These are phyloP conservation scores for Penicillium maclennaniae DNA, from an alignment of 495 filamentous ascomycete species.

Conservation along the genomic window DNA sequence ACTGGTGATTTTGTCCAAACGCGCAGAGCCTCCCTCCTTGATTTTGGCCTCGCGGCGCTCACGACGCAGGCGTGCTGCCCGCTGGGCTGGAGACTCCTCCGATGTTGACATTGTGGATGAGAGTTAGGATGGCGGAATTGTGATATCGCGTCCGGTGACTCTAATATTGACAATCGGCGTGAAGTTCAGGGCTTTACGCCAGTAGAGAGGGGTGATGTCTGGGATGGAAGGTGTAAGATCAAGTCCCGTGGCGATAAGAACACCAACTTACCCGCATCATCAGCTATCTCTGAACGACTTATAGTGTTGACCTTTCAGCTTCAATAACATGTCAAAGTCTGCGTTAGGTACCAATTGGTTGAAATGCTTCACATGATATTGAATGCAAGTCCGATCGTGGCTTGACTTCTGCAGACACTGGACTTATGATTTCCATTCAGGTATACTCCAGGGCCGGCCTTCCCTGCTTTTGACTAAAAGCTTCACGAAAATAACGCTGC, in stretches of 20 bases:
- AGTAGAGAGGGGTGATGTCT: slow-evolving; percentile 1
- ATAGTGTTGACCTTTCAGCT: background rate
- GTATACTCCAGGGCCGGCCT: too few relatives aligned
- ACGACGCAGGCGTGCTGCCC: slow-evolving; percentile 79
- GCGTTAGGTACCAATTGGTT: too few relatives aligned
- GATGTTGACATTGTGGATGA: slow-evolving; percentile 29
- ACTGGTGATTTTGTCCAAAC: slow-evolving; percentile 82
- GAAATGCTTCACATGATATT: too few relatives aligned
- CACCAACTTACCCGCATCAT: background rate
- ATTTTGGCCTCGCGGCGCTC: slow-evolving; percentile 90
- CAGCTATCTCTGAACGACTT: background rate
- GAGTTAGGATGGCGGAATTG: background rate
- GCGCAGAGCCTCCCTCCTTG: slow-evolving; percentile 69
- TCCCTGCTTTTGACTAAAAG: too few relatives aligned
- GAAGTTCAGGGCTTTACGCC: background rate
- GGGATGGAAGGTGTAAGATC: slow-evolving; percentile 1
- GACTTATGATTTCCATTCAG: too few relatives aligned
- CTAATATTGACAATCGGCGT: background rate
- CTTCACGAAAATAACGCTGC: too few relatives aligned
- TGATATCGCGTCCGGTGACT: background rate
- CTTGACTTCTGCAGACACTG: too few relatives aligned
- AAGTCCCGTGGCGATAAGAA: slow-evolving; percentile 16
- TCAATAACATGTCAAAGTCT: background rate
- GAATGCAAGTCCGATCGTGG: too few relatives aligned
- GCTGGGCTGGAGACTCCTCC: slow-evolving; percentile 55